A percentile compares a stretch with the other conserved stretches of the same genome.
Conservation (phyloP, 1,139 yeast genomes). For the Eremothecium coryli region DNA sequence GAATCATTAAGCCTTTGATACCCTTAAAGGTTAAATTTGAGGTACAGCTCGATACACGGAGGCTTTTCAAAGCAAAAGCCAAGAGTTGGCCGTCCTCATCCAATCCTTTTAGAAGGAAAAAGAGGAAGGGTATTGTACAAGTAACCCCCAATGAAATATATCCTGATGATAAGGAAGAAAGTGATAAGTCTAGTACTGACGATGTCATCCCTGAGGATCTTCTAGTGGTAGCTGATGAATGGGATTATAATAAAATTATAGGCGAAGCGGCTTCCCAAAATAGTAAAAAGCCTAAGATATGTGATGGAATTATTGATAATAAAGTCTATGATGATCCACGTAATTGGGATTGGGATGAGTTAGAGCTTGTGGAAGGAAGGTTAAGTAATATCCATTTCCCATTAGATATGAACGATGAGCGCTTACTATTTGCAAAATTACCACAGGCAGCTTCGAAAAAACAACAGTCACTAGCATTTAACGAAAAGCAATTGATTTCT, state of each 20-base stretch:
- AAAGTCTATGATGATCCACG: constrained; percentile 24
- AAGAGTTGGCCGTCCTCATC: constrained; percentile 14
- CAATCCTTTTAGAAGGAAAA: constrained; percentile 9
- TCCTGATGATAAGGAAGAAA: constrained; percentile 27
- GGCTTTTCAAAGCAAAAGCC: constrained; percentile 18
- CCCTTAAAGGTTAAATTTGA: constrained; percentile 24
- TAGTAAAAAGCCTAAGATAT: neutral
- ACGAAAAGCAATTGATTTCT: constrained; percentile 36
- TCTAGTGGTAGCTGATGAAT: constrained; percentile 67
- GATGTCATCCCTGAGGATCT: constrained; percentile 43
- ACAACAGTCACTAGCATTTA: constrained; percentile 14
- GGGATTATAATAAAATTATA: constrained; percentile 67
- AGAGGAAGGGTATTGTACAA: constrained; percentile 18
- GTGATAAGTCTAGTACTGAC: constrained; percentile 20
- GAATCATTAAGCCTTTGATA: constrained; percentile 20
- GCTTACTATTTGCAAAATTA: constrained; percentile 48
- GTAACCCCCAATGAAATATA: constrained; percentile 20
- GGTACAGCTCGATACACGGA: constrained; percentile 31
- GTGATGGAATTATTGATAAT: constrained; percentile 13
- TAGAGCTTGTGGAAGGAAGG: constrained; percentile 69
- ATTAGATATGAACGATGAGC: constrained; percentile 83
- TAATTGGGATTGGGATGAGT: constrained; percentile 68
- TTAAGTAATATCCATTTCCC: constrained; percentile 38
- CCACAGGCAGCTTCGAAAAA: constrained; percentile 13
- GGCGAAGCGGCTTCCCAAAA: constrained; percentile 32